Percentiles rank a stretch among this genome's conserved stretches.
Conservation (phyloP, 2,329 filamentous ascomycete species). For the Apiospora kogelbergensis region DNA sequence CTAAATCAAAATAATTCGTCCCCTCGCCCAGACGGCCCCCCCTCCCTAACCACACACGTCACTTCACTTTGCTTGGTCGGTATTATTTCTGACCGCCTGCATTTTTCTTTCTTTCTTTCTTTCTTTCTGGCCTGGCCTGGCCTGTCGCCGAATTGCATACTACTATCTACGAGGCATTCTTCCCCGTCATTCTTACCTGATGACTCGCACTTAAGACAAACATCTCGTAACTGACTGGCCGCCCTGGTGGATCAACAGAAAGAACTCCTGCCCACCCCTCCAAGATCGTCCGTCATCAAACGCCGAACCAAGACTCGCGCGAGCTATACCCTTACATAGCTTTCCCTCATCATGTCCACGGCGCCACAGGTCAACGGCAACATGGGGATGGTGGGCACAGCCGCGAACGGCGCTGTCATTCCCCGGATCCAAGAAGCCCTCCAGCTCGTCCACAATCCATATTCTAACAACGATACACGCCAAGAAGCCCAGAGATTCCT, state of each 20-base stretch:
- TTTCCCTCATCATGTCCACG: background rate
- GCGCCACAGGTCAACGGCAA: slow-evolving; percentile 11
- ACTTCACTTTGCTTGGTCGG: background rate
- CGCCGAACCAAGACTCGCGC: slow-evolving; percentile 2
- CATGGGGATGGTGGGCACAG: slow-evolving; percentile 33
- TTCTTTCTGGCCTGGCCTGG: background rate
- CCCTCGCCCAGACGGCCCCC: background rate
- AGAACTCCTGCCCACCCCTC: slow-evolving; percentile 24
- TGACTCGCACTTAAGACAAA: slow-evolving; percentile 27
- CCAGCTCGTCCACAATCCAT: slow-evolving; percentile 80
- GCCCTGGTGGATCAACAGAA: slow-evolving; percentile 19
- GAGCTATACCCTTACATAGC: too few species aligned
- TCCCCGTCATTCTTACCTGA: slow-evolving; percentile 17
- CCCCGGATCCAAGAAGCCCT: slow-evolving; percentile 79
- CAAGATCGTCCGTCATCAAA: slow-evolving; percentile 22
- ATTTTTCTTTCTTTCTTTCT: too few species aligned
- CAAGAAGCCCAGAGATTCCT: slow-evolving; percentile 83
- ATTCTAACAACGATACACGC: slow-evolving; percentile 77
- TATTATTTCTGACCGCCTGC: background rate
- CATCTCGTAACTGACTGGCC: background rate
- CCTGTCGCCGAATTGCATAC: background rate
- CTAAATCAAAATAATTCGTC: background rate
- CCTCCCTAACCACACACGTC: background rate
- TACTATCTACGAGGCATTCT: background rate
- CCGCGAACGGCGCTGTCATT: slow-evolving; percentile 47